Conservation (phyloP, 768 basidiomycete genomes). For the Vararia minispora region DNA sequence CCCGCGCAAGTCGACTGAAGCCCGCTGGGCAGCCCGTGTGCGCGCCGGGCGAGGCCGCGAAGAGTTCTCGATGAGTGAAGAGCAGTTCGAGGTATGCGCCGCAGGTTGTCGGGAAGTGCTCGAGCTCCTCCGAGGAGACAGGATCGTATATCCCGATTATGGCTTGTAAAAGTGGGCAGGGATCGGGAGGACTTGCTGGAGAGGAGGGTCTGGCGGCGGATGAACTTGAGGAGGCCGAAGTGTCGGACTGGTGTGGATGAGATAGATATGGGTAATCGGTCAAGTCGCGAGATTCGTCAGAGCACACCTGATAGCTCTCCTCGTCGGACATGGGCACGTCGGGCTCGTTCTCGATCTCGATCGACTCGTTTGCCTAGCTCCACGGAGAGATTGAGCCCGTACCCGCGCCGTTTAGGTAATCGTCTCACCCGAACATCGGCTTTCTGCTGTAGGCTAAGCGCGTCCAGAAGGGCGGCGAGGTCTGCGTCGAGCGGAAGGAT, state of each 20-base stretch:
- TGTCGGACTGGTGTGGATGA: slow-evolving; percentile 6
- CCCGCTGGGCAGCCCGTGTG: slow-evolving; percentile 55
- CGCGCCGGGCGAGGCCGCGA: slow-evolving; percentile 46
- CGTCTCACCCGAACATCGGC: slow-evolving; percentile 11
- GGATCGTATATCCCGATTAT: slow-evolving; percentile 17
- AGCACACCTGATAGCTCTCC: slow-evolving; percentile 10
- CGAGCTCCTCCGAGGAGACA: too few relatives aligned
- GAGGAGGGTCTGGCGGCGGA: too few relatives aligned
- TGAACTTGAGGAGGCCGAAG: slow-evolving; percentile 14
- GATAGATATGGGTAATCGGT: background rate
- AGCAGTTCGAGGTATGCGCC: slow-evolving; percentile 72
- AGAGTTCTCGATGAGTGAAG: slow-evolving; percentile 66
- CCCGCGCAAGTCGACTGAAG: slow-evolving; percentile 54
- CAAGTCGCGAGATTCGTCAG: background rate
- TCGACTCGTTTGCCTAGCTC: slow-evolving; percentile 13
- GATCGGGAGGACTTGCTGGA: slow-evolving; percentile 1
- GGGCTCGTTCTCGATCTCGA: slow-evolving; percentile 4
- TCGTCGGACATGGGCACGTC: slow-evolving; percentile 14
- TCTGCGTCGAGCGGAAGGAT: slow-evolving; percentile 14
- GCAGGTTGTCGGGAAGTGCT: slow-evolving; percentile 40
- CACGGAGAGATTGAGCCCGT: too few relatives aligned
- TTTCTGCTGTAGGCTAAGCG: slow-evolving; percentile 12
- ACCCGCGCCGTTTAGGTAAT: too few relatives aligned
- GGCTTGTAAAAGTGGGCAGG: slow-evolving; percentile 22
- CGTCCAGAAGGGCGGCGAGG: slow-evolving; percentile 9